Evolutionary conservation across 768 basidiomycete genomes (phyloP).

Genomic region (Phanerochaete carnosa): DNA sequence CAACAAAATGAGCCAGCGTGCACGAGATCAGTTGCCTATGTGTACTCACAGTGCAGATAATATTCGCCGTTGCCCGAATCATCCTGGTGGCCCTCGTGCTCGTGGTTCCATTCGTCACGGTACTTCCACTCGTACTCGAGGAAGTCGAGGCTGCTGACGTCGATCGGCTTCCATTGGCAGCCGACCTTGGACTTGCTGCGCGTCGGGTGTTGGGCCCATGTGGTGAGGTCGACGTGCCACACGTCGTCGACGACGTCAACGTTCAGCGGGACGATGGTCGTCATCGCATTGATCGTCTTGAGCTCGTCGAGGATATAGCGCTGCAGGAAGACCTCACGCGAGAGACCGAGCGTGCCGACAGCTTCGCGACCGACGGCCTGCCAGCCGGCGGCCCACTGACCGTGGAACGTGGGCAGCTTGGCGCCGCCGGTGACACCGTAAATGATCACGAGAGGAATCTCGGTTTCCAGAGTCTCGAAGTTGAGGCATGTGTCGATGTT

Average conservation of each 20-base stretch:
- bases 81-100: conserved; percentile 6
- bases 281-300: conserved; percentile 11
- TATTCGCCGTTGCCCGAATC: conserved; percentile 1
- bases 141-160: neutral
- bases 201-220: conserved; percentile 13
- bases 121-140: conserved; percentile 15
- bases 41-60: neutral
- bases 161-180: neutral
- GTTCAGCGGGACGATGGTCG: conserved; percentile 17
- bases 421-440: conserved; percentile 11
- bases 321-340: conserved; percentile 14
- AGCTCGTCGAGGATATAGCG: conserved; percentile 9
- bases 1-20: neutral
- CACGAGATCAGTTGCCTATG: neutral
- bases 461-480: neutral
- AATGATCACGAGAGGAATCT: conserved; percentile 8
- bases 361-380: neutral
- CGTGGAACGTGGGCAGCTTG: conserved; percentile 3
- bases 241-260: conserved; percentile 12
- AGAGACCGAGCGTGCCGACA: conserved; percentile 14
- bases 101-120: conserved; percentile 16
- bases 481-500: neutral
- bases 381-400: neutral
- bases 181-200: conserved; percentile 1
- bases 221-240: conserved; percentile 16